A percentile compares a stretch with the other conserved stretches of the same genome.
phyloP scores from a whole-genome alignment of 2,329 filamentous ascomycete genomes.

The Penicillium sp. region DNA sequence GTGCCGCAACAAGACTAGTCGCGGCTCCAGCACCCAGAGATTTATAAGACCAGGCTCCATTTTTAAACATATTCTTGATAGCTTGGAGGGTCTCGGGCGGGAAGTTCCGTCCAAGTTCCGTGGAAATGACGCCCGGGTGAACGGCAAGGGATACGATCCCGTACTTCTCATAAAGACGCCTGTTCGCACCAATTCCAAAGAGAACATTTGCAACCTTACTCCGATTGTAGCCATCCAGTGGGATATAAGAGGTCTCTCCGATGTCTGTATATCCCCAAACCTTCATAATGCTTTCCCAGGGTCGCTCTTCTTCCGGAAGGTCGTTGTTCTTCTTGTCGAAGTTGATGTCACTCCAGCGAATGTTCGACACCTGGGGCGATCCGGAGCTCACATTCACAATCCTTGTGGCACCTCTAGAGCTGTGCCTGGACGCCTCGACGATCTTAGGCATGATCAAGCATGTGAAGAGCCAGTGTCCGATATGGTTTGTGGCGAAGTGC shows the following conservation, averaged over 20 bases:
- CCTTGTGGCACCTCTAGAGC: slow-evolving; percentile 5
- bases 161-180: not conserved
- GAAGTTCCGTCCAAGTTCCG: slow-evolving; percentile 3
- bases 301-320: slow-evolving; percentile 2
- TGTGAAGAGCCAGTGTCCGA: slow-evolving; percentile 31
- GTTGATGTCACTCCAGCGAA: slow-evolving; percentile 26
- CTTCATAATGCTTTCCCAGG: not conserved
- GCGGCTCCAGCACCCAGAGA: slow-evolving; percentile 15
- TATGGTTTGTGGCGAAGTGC: slow-evolving; percentile 37
- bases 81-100: not conserved
- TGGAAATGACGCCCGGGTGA: slow-evolving; percentile 5
- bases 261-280: not conserved
- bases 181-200: not conserved
- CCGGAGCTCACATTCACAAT: slow-evolving; percentile 6
- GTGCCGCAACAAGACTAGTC: slow-evolving; percentile 35
- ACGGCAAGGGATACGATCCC: slow-evolving; percentile 6
- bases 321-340: slow-evolving; percentile 2
- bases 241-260: not conserved
- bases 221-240: slow-evolving; percentile 4
- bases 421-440: slow-evolving; percentile 27
- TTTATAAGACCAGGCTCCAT: not conserved
- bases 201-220: slow-evolving; percentile 9
- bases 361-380: slow-evolving; percentile 1
- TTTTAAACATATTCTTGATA: not conserved
- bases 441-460: slow-evolving; percentile 7